A percentile compares a stretch with the other conserved stretches of the same genome.
Conservation (phyloP, 2,329 filamentous ascomycete genomes). For the Diplodia mutila region DNA sequence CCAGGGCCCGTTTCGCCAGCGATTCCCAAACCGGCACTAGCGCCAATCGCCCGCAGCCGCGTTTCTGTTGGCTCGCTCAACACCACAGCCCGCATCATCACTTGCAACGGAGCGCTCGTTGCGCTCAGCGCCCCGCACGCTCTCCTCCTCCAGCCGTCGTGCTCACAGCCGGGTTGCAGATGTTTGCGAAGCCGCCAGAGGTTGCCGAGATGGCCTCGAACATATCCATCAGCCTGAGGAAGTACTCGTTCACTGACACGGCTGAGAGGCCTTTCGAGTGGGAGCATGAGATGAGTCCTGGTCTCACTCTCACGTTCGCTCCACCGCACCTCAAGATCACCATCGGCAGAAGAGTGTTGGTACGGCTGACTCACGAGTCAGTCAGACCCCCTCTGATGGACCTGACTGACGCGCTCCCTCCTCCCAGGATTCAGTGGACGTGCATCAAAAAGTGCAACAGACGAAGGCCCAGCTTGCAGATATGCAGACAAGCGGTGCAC, state of each 20-base stretch:
- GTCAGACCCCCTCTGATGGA: neutral
- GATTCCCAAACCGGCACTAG: conserved; percentile 46
- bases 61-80: conserved; percentile 2
- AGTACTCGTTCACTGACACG: conserved; percentile 33
- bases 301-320: conserved; percentile 35
- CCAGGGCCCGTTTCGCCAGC: conserved; percentile 26
- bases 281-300: conserved; percentile 11
- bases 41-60: conserved; percentile 27
- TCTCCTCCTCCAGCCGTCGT: neutral
- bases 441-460: conserved; percentile 33
- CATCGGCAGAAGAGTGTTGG: conserved; percentile 24
- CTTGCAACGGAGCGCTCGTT: conserved; percentile 32
- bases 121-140: conserved; percentile 9
- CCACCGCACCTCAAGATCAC: conserved; percentile 28
- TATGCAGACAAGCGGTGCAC: conserved; percentile 31
- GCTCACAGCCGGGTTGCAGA: neutral
- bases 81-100: conserved; percentile 30
- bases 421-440: conserved; percentile 37
- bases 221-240: conserved; percentile 25
- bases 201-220: neutral
- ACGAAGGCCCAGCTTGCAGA: conserved; percentile 30
- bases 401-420: neutral
- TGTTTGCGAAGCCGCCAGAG: neutral
- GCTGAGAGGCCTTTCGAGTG: conserved; percentile 30
- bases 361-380: conserved; percentile 23